Base-by-base conservation (phyloP, 2,329 filamentous ascomycete species). In the Colletotrichum theobromicola region DNA sequence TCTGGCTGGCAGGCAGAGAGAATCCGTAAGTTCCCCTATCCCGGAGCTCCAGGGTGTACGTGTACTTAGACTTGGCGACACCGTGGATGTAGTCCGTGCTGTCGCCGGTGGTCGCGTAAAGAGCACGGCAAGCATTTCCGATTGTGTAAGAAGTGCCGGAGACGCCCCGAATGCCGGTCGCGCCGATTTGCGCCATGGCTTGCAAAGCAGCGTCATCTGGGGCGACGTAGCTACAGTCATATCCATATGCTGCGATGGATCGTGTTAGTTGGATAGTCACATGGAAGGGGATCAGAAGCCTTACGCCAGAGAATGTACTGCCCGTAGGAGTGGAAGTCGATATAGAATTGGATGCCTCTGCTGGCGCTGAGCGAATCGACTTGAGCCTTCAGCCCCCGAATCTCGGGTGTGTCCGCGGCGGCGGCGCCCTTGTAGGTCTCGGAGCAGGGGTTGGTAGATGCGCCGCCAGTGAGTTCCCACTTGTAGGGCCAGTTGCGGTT, bases 281-380 rank as follows among this genome's bases (percentile, higher is more conserved):
- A 46, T 9, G 7, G 2, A 16, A 55, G 12, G 30, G 6, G 18
- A 4, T 16, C 2, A 37, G 4, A 3, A 5, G 4, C 42, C 72
- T 58, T 46, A 77, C 75, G 76, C 75, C 72, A 77, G 5, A 77
- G 74, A 16, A 77, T 77, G 58, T 76, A 77, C 70, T 93, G 91
- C 13, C 87, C 88, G 82, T 92, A 94, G 0, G 90, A 87, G 82
- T 94, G 92, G 79, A 89, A 90, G 82, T 94, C 92, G 76, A 93
- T 89, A 82, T 89, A 94, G 4, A 92, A 84, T 78, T 90, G 88
- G 53, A 93, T 83, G 2, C 90, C 89, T 75, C 89, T 85, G 4
- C 77, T 70, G 10, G 69, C 79, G 6, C 84, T 82, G 24, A 91
- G 77, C 16, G 80, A 77, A 67, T 86, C 84, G 18, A 89, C 81